Base-by-base conservation (phyloP, 1,284 basidiomycete species). In the Melampsora abietis-canadensis region DNA sequence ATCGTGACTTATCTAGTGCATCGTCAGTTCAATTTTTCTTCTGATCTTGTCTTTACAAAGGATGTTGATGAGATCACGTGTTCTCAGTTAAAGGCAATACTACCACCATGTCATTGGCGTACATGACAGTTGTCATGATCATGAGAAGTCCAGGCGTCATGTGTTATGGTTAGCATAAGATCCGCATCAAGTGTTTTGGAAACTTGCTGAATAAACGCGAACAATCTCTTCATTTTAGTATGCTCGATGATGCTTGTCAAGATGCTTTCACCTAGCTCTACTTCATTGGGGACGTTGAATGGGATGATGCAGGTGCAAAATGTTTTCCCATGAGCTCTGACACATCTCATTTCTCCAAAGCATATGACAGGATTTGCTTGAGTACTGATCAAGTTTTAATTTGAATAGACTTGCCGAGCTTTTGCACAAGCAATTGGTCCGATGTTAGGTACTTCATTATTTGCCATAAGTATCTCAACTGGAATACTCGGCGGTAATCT, bases 381-480 rank as follows among this genome's bases (percentile, higher is more conserved):
- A 14, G 14, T 12, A 12, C 12, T 40, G 40, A 40, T 14, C 40
- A 40, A 12, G 14, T 40, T 8, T 40, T 40, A 3, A 12, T 40
- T 14, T 14, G 14, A 27, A 19, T 27, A 68, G 67, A 68, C 57
- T 21, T 54, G 54, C 17, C 67, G 67, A 40, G 51, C 67, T 8
- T 68, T 68, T n/a, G 67, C 54, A 14, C 67, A 68, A n/a, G 67
- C 67, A 27, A 34, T 68, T 27, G 67, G 54, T 44, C 67, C 67
- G 24, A 60, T 68, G 14, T 19, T 60, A 24, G 67, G 67, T 17
- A 44, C 67, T 21, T 68, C 67, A 24, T 60, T 68, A 31, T 68
- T 59, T 37, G 67, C 67, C 17, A 27, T 68, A 40, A 68, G 67
- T 31, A 68, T 68, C 7, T 61, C 54, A 44, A 17, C 21, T 24